phyloP scores from a whole-genome alignment of 148 eudicot species.

The Nyssa sinensis region DNA sequence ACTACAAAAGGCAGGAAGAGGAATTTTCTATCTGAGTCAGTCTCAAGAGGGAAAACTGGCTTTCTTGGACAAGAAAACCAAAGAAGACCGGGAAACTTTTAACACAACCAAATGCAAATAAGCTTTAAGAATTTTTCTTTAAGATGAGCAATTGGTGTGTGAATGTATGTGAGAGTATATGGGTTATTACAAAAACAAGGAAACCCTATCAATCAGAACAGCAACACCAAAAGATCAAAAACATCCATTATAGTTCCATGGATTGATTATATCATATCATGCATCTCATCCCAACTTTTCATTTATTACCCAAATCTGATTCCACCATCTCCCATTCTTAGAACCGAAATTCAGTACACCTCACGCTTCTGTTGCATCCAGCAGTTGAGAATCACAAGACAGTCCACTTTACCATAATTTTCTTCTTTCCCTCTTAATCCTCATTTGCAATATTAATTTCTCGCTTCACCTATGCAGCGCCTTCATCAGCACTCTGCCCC shows the following conservation, averaged over 20 bases:
- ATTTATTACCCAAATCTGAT: no score
- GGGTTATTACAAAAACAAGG: not conserved
- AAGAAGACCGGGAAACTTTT: not conserved
- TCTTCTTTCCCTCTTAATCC: no score
- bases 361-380: not conserved
- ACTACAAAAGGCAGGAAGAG: constrained; percentile 31
- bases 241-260: no score
- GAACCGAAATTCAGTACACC: no score
- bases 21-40: not conserved
- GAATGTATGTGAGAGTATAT: not conserved
- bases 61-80: not conserved
- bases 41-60: not conserved
- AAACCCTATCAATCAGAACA: not conserved
- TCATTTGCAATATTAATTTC: no score
- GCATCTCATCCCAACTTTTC: no score
- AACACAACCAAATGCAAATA: no score
- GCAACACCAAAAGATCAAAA: no score
- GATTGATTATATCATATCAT: no score
- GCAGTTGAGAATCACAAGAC: not conserved
- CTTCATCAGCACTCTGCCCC: not conserved
- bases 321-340: no score
- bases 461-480: not conserved
- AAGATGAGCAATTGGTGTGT: not conserved
- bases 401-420: no score
- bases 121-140: not conserved